These are phyloP conservation scores for Alternaria ethzedia DNA, from an alignment of 2,329 filamentous ascomycete species.

Conservation along the genomic window DNA sequence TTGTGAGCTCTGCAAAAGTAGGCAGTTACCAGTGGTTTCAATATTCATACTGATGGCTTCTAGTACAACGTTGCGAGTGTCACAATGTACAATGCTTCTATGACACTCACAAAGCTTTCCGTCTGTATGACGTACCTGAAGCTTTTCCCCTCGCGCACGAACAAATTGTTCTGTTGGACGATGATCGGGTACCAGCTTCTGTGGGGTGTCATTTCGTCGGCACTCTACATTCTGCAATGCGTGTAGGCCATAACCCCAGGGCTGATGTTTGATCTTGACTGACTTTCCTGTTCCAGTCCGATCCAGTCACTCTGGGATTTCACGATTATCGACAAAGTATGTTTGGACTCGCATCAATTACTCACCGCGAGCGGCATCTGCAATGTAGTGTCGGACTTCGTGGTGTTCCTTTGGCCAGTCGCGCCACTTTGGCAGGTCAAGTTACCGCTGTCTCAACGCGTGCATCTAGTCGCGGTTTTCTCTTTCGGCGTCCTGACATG, in stretches of 20 bases:
- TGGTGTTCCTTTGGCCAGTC: background rate
- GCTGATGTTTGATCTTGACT: background rate
- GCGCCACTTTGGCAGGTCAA: background rate
- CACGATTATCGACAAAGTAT: background rate
- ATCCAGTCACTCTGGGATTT: background rate
- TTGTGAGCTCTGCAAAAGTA: background rate
- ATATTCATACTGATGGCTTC: background rate
- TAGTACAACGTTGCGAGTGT: background rate
- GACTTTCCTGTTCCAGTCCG: background rate
- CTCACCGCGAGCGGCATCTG: background rate
- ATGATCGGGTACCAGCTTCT: background rate
- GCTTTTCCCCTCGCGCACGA: background rate
- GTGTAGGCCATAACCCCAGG: background rate
- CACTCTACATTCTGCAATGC: background rate
- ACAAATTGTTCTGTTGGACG: background rate
- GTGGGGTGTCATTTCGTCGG: background rate
- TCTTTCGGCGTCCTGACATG: background rate
- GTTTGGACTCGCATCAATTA: background rate
- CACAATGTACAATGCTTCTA: background rate
- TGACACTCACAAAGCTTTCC: background rate
- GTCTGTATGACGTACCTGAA: background rate
- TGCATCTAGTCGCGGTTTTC: background rate
- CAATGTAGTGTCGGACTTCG: background rate
- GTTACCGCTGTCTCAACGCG: background rate
- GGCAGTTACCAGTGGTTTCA: background rate